These are phyloP conservation scores for Trametes hirsuta DNA, from an alignment of 1,284 basidiomycete species.

Conservation along the genomic window DNA sequence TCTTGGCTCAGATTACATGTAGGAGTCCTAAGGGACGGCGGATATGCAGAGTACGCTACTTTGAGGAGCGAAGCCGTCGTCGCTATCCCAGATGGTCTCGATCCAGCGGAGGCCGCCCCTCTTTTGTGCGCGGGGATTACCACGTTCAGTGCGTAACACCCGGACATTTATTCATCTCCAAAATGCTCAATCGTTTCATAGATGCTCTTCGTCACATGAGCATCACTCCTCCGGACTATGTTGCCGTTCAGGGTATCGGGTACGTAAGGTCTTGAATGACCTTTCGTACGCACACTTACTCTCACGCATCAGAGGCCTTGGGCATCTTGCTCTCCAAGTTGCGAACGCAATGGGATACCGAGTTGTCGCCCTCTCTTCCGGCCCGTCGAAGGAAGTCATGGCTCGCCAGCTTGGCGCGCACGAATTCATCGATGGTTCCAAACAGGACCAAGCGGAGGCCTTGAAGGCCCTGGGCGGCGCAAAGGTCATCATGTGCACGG, in stretches of 20 bases:
- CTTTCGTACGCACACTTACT: not conserved
- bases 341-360: slow-evolving; percentile 34
- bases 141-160: slow-evolving; percentile 24
- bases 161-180: no score
- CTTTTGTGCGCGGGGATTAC: slow-evolving; percentile 73
- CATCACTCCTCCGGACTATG: slow-evolving; percentile 30
- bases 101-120: slow-evolving; percentile 78
- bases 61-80: slow-evolving; percentile 51
- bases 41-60: slow-evolving; percentile 26
- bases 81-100: slow-evolving; percentile 69
- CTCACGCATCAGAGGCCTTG: slow-evolving; percentile 30
- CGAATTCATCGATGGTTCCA: slow-evolving; percentile 33
- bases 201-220: slow-evolving; percentile 32
- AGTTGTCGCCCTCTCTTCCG: slow-evolving; percentile 33
- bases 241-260: slow-evolving; percentile 39
- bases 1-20: not conserved
- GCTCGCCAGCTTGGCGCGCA: slow-evolving; percentile 34
- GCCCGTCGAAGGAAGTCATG: slow-evolving; percentile 31
- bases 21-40: slow-evolving; percentile 26
- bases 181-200: not conserved
- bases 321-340: slow-evolving; percentile 38
- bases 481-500: slow-evolving; percentile 34
- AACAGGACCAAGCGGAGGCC: slow-evolving; percentile 28
- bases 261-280: slow-evolving; percentile 12
- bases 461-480: slow-evolving; percentile 35